Evolutionary conservation across 164 flowering plant genomes (phyloP).

Genomic region (Hamamelis virginiana): DNA sequence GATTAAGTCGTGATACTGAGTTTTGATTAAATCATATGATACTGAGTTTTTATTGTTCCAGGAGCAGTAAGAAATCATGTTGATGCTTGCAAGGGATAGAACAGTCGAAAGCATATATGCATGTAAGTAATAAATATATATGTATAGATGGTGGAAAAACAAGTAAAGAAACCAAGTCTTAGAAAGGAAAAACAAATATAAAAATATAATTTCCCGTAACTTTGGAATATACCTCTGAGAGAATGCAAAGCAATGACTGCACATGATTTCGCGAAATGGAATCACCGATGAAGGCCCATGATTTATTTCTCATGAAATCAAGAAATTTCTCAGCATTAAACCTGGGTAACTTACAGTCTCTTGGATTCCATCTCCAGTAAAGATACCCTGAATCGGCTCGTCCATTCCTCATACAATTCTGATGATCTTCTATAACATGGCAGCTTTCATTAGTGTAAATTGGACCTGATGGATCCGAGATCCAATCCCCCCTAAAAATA

Average conservation of each 20-base stretch:
- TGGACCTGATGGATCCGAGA: constrained; percentile 35
- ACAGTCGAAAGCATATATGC: too few relatives aligned
- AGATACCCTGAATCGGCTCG: constrained; percentile 41
- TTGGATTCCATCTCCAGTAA: constrained; percentile 51
- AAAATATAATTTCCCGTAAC: too few relatives aligned
- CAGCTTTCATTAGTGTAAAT: constrained; percentile 40
- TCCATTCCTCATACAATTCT: constrained; percentile 49
- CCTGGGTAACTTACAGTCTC: constrained; percentile 35
- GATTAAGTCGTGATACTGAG: too few relatives aligned
- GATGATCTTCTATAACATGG: constrained; percentile 34
- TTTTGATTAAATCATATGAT: too few relatives aligned
- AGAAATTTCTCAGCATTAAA: constrained; percentile 37
- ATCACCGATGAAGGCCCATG: constrained; percentile 49
- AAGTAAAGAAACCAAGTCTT: too few relatives aligned
- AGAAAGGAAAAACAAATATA: too few relatives aligned
- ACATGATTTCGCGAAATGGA: constrained; percentile 53
- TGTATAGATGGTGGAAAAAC: too few relatives aligned
- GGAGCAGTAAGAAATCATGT: too few relatives aligned
- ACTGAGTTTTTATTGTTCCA: too few relatives aligned
- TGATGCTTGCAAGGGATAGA: too few relatives aligned
- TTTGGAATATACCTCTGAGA: constrained; percentile 34
- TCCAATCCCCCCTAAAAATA: constrained; percentile 46
- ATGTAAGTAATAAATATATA: too few relatives aligned
- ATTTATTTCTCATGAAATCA: constrained; percentile 35
- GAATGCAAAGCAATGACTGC: constrained; percentile 48